Percentiles rank a stretch among this genome's conserved stretches.
Conservation (phyloP, 192 early-diverging fungal species). For the Coemansia erecta region DNA sequence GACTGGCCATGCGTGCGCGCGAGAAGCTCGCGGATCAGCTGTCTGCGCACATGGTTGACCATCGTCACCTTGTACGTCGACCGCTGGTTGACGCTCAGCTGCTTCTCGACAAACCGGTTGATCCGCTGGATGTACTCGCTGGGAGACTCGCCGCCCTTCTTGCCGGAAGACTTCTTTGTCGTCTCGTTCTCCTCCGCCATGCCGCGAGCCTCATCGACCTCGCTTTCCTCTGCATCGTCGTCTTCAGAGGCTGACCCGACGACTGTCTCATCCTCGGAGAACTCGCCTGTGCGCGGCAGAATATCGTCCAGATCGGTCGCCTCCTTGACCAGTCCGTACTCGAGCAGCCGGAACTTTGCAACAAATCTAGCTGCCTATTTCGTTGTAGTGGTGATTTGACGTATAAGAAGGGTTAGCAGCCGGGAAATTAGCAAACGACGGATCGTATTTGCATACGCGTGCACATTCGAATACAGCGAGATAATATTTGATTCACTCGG, state of each 20-base stretch:
- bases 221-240: constrained; percentile 22
- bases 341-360: constrained; percentile 81
- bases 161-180: constrained; percentile 1
- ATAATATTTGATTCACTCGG: no score
- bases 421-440: no score
- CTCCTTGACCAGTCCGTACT: constrained; percentile 82
- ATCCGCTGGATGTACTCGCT: constrained; percentile 65
- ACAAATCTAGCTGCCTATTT: constrained; percentile 54
- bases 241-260: constrained; percentile 15
- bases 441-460: no score
- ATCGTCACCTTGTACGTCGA: constrained; percentile 49
- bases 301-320: constrained; percentile 78
- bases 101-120: constrained; percentile 59
- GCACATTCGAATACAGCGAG: no score
- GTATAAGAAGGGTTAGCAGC: no score
- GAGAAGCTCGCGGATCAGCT: constrained; percentile 43
- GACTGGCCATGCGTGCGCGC: constrained; percentile 40
- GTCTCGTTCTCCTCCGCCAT: neutral
- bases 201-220: constrained; percentile 2
- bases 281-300: constrained; percentile 37
- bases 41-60: constrained; percentile 45
- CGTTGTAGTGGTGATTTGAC: no score
- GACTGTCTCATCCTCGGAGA: constrained; percentile 48
- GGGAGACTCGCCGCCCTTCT: constrained; percentile 26
- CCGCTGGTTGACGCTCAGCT: constrained; percentile 10